Percentiles rank a stretch among this genome's conserved stretches.
Evolutionary conservation across 2,329 filamentous ascomycete species (phyloP).

Genomic region (Beauveria varroae): DNA sequence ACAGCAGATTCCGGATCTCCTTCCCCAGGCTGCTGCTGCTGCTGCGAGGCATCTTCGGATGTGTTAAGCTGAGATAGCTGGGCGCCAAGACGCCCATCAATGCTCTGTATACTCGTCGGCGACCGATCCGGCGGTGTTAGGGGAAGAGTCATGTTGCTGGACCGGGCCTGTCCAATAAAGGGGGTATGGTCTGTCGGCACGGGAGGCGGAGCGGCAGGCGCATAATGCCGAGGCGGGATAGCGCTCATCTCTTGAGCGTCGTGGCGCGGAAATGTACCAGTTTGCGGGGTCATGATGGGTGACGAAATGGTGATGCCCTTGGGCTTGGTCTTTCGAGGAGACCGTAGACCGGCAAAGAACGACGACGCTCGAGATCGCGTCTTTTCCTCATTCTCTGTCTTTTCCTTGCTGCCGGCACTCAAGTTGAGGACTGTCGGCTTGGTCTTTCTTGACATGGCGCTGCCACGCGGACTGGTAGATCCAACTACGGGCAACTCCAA

Average conservation of each 20-base stretch:
- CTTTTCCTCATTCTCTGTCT: conserved; percentile 41
- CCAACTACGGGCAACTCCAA: conserved; percentile 34
- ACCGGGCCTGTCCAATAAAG: conserved; percentile 20
- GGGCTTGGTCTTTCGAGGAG: conserved; percentile 46
- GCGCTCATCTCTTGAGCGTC: conserved; percentile 49
- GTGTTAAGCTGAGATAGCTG: conserved; percentile 27
- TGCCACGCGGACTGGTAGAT: conserved; percentile 18
- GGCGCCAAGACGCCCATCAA: conserved; percentile 47
- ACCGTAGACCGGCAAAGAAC: conserved; percentile 53
- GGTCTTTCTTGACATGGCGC: conserved; percentile 35
- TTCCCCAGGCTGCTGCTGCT: conserved; percentile 30
- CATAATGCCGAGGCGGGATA: conserved; percentile 52
- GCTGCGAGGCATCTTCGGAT: conserved; percentile 30
- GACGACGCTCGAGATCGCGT: conserved; percentile 50
- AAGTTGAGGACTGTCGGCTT: conserved; percentile 47
- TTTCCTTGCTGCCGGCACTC: conserved; percentile 34
- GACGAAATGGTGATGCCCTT: conserved; percentile 54
- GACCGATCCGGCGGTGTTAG: conserved; percentile 29
- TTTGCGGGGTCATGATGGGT: conserved; percentile 57
- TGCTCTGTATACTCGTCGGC: conserved; percentile 37
- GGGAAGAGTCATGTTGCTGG: conserved; percentile 17
- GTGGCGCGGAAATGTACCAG: conserved; percentile 49
- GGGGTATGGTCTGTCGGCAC: conserved; percentile 41
- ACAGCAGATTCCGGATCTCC: conserved; percentile 43
- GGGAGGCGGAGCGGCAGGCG: conserved; percentile 49